Base-by-base conservation (phyloP, 73 alveolate species). In the Halteria grandinella region DNA sequence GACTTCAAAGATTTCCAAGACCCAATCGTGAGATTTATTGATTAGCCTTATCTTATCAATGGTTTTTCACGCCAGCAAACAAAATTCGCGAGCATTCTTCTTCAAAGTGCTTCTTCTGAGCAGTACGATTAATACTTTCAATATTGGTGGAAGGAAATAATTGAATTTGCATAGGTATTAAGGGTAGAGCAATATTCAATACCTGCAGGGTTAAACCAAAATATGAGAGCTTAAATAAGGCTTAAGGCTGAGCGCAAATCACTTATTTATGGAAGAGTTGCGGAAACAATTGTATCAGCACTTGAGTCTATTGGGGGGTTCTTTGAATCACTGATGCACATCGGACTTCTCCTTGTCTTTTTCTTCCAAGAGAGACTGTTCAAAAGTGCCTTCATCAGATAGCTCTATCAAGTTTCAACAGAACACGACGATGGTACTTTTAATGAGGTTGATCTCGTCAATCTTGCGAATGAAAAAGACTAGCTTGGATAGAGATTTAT, bases 231-330 rank as follows among this genome's bases (percentile, higher is more conserved):
- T 40, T 37, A 5, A 59, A n/a, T n/a, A n/a, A n/a, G n/a, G n/a
- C n/a, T n/a, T n/a, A n/a, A n/a, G n/a, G n/a, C n/a, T n/a, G n/a
- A n/a, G n/a, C n/a, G n/a, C 18, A 60, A 59, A 60, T 24, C n/a
- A 24, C 31, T 60, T 37, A 5, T 24, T 21, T 60, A 10, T 34
- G 77, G 77, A 8, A 60, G 37, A n/a, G 40, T 60, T 6, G 21
- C 43, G 11, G 77, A 60, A 40, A 60, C 37, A 40, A 12, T 60
- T 23, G 43, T 60, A 20, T 55, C 43, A 37, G 43, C 77, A 12
- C 29, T 60, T 24, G 77, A 60, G 25, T 40, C 37, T 18, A 37
- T 60, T 18, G 77, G 77, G 14, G 77, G 77, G 10, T 60, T 60
- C 25, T 40, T 40, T 14, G 77, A 59, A 14, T 55, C 59, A 8